Percentiles rank a stretch among this genome's conserved stretches.
These are phyloP conservation scores for Volvox carteri DNA, from an alignment of 163 green algal species.

Conservation along the genomic window DNA sequence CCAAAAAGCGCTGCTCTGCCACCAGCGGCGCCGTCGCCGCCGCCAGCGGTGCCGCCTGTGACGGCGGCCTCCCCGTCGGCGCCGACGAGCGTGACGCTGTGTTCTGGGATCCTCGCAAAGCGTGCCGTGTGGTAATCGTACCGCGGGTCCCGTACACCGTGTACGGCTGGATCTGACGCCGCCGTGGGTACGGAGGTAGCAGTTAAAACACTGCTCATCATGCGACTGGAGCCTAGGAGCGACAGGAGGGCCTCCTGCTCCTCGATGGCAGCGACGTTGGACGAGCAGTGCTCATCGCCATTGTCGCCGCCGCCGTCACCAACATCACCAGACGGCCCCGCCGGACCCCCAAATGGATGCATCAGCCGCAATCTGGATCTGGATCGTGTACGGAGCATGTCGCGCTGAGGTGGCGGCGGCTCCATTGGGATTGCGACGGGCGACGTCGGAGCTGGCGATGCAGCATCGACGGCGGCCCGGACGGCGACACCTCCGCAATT, in stretches of 20 bases:
- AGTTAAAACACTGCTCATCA: conserved; percentile 47
- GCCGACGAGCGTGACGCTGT: neutral
- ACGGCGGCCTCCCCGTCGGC: neutral
- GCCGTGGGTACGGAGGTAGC: neutral
- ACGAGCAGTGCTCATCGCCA: neutral
- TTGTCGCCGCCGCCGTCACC: neutral
- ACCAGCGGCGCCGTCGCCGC: neutral
- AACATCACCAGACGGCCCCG: neutral
- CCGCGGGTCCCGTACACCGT: neutral
- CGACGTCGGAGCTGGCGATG: neutral
- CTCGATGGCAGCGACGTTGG: neutral
- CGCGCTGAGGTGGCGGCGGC: neutral
- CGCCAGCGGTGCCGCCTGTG: neutral
- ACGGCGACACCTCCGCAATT: neutral
- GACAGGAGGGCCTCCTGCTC: conserved; percentile 44
- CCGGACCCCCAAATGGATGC: neutral
- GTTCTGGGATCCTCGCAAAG: conserved; percentile 18
- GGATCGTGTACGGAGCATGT: conserved; percentile 13
- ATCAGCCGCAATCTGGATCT: conserved; percentile 39
- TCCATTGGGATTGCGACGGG: neutral
- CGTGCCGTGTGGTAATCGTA: conserved; percentile 34
- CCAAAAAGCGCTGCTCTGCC: neutral
- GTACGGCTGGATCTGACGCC: conserved; percentile 1
- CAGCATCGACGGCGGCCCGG: neutral
- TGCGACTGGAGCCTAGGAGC: conserved; percentile 34